phyloP scores from a whole-genome alignment of 805 yeast genomes.

The Starmera amethionina region DNA sequence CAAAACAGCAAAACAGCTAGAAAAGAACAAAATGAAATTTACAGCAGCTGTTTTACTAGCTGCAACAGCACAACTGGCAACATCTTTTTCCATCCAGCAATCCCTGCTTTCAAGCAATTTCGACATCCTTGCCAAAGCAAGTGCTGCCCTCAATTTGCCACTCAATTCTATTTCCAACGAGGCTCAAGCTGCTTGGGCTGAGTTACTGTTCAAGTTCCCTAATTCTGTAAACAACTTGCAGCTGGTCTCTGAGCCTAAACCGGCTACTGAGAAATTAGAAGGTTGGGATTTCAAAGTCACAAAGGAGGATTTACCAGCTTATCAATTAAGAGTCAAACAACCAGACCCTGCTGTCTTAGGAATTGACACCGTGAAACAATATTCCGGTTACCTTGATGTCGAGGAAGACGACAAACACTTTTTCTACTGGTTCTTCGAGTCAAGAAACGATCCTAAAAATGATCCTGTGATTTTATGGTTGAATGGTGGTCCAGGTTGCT shows the following conservation, averaged over 20 bases:
- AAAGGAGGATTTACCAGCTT: conserved; percentile 30
- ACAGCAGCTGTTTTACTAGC: conserved; percentile 7
- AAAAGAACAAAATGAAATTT: no score
- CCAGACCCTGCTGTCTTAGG: conserved; percentile 56
- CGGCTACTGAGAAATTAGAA: conserved; percentile 16
- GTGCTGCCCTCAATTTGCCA: conserved; percentile 42
- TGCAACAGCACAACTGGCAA: conserved; percentile 6
- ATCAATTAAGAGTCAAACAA: conserved; percentile 53
- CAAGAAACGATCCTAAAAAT: conserved; percentile 76
- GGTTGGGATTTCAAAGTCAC: conserved; percentile 31
- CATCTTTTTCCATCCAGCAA: conserved; percentile 23
- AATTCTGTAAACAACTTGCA: conserved; percentile 39
- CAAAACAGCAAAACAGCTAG: conserved; percentile 2
- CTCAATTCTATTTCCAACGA: conserved; percentile 37
- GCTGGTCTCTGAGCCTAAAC: conserved; percentile 40
- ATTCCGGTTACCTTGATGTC: conserved; percentile 78
- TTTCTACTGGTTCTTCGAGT: conserved; percentile 78
- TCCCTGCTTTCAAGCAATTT: conserved; percentile 16
- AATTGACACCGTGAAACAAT: conserved; percentile 72
- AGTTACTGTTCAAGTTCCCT: conserved; percentile 53
- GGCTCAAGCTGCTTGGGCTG: conserved; percentile 48
- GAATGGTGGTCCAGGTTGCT: conserved; percentile 95
- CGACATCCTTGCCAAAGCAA: conserved; percentile 35
- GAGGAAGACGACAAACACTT: conserved; percentile 81
- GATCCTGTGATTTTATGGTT: conserved; percentile 87